These are phyloP conservation scores for Leucaena leucocephala DNA, from an alignment of 306 rosid species.

Conservation along the genomic window DNA sequence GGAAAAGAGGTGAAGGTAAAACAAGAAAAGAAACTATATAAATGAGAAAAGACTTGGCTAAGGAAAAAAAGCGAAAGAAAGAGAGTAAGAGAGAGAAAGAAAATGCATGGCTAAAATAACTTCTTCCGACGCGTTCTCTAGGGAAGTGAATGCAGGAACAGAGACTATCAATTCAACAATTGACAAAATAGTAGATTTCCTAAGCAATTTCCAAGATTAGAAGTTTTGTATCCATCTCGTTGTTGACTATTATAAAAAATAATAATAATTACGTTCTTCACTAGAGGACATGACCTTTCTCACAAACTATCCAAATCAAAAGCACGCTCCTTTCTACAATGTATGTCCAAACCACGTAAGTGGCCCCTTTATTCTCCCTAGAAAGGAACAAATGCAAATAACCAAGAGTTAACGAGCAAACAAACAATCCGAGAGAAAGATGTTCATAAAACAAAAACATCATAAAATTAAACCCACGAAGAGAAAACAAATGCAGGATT, in stretches of 20 bases:
- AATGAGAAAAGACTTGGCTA: too few relatives aligned
- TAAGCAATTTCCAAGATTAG: slow-evolving; percentile 7
- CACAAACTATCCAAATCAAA: slow-evolving; percentile 23
- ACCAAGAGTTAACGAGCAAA: slow-evolving; percentile 16
- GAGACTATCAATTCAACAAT: not conserved
- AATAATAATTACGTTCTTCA: slow-evolving; percentile 3
- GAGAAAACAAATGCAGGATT: not conserved
- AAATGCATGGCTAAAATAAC: not conserved
- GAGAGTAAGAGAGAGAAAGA: too few relatives aligned
- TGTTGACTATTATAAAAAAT: not conserved
- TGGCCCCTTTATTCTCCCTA: slow-evolving; percentile 25
- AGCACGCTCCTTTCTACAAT: slow-evolving; percentile 23
- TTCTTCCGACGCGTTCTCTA: not conserved
- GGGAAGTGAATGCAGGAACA: not conserved
- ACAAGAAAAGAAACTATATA: not conserved
- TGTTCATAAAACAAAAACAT: slow-evolving; percentile 4
- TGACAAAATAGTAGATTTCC: not conserved
- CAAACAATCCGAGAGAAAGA: slow-evolving; percentile 18
- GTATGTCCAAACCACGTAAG: slow-evolving; percentile 11
- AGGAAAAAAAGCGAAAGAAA: not conserved
- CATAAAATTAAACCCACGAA: slow-evolving; percentile 18
- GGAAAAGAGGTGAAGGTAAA: not conserved
- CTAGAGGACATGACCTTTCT: not conserved
- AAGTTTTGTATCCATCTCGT: not conserved
- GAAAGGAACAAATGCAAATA: slow-evolving; percentile 4